Conservation (phyloP, 768 basidiomycete species). For the Lentinula lateritia region DNA sequence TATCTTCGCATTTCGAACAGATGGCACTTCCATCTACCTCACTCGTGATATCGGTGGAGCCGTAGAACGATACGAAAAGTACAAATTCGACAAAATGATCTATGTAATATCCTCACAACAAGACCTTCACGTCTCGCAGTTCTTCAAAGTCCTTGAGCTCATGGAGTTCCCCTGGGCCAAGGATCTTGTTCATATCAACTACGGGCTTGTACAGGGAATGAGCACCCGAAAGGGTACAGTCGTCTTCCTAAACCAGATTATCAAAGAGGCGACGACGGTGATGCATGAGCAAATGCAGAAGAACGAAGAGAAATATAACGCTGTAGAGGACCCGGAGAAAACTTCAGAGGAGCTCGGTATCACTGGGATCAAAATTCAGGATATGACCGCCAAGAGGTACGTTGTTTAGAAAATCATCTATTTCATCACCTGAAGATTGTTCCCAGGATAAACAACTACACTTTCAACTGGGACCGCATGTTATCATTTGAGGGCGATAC, state of each 20-base stretch:
- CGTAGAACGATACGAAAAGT: constrained; percentile 86
- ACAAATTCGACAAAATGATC: constrained; percentile 85
- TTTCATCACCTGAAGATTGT: not conserved
- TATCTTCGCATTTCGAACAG: constrained; percentile 29
- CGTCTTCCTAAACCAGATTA: constrained; percentile 91
- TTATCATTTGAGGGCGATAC: constrained; percentile 95
- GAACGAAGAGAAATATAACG: constrained; percentile 89
- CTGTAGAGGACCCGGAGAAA: constrained; percentile 80
- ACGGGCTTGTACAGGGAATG: constrained; percentile 92
- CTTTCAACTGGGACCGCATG: constrained; percentile 93
- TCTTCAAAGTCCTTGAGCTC: constrained; percentile 89
- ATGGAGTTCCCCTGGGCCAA: constrained; percentile 90
- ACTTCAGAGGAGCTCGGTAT: constrained; percentile 84
- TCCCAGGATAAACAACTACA: constrained; percentile 88
- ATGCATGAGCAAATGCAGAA: constrained; percentile 98
- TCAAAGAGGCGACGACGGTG: constrained; percentile 77
- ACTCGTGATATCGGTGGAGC: constrained; percentile 95
- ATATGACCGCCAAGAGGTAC: constrained; percentile 91
- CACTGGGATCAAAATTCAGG: constrained; percentile 95
- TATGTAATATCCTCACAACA: constrained; percentile 89
- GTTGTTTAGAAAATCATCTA: constrained; percentile 4
- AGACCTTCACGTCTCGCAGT: constrained; percentile 82
- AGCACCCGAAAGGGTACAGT: constrained; percentile 90
- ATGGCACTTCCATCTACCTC: constrained; percentile 91
- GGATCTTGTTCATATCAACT: constrained; percentile 82